Base-by-base conservation (phyloP, 257 asterid species). In the Galeopsis tetrahit region DNA sequence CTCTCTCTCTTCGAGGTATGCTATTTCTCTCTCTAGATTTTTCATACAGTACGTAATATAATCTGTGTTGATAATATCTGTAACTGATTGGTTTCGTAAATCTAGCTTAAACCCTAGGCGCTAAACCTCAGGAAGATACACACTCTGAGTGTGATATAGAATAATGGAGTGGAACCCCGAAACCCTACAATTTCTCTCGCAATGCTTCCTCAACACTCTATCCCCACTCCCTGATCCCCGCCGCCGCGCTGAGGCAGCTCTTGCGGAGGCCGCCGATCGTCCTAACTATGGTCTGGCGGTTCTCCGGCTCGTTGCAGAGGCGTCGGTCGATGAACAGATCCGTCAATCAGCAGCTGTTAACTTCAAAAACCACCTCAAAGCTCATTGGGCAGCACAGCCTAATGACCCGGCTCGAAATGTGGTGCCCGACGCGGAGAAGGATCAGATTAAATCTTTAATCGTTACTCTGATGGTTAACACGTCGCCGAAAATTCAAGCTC, bases 321-420 rank as follows among this genome's bases (percentile, higher is more conserved):
- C 90, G 9, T 60, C 95, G 1, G 89, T 95, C 40, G 96, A 90
- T 33, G 97, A 90, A 53, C 96, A 87, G 89, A 83, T 87, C 90
- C 95, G 99, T 32, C 98, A 87, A 55, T 80, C 98, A 3, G 99
- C 97, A 6, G 96, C 99, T 2, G 97, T 94, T 34, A 85, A 82
- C 85, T 94, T 94, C 69, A 94, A 94, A 65, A 94, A 94, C 82
- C 92, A 88, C 9, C 88, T 90, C 68, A 90, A 87, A 77, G 70
- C 86, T n/a, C 88, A 82, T 33, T 95, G 99, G 98, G 77, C 82
- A 3, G 70, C 64, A 3, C 82, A 77, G 17, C 73, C 89, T 4
- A 78, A 84, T 46, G 74, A 77, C 6, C 81, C 81, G 0, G 76
- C 73, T 10, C 78, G 74, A 7, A 48, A 39, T 53, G 82, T 75